A percentile compares a stretch with the other conserved stretches of the same genome.
phyloP scores from a whole-genome alignment of 2,329 filamentous ascomycete species.

The Zalaria obscura region DNA sequence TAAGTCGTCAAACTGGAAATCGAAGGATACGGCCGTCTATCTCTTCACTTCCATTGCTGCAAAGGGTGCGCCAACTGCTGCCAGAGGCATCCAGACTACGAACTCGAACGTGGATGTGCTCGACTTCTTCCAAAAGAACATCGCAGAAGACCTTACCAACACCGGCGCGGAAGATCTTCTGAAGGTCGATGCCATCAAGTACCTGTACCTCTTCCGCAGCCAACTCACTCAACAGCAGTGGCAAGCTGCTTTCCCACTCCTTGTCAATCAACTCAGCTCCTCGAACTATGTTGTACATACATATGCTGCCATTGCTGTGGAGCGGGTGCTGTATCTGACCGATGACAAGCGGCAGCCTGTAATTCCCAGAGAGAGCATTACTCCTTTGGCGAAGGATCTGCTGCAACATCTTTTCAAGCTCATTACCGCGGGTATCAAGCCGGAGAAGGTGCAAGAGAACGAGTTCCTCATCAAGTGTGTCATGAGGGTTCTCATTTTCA shows the following conservation, averaged over 20 bases:
- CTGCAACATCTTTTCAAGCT: conserved; percentile 81
- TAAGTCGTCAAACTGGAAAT: conserved; percentile 67
- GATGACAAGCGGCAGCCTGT: conserved; percentile 63
- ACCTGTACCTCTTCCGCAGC: conserved; percentile 90
- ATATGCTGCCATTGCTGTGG: conserved; percentile 92
- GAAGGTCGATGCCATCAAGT: conserved; percentile 97
- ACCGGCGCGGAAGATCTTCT: conserved; percentile 64
- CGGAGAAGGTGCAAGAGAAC: conserved; percentile 94
- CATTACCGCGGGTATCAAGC: conserved; percentile 69
- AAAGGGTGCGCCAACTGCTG: conserved; percentile 75
- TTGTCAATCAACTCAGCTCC: conserved; percentile 83
- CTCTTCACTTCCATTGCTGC: conserved; percentile 89
- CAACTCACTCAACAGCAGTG: conserved; percentile 86
- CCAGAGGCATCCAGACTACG: conserved; percentile 79
- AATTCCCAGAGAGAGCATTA: conserved; percentile 66
- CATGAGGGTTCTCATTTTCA: conserved; percentile 91
- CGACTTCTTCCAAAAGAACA: conserved; percentile 86
- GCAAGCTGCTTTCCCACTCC: conserved; percentile 73
- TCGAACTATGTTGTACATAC: conserved; percentile 94
- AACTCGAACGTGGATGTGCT: conserved; percentile 67
- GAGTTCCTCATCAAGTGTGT: conserved; percentile 98
- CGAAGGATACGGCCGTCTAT: conserved; percentile 96
- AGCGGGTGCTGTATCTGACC: conserved; percentile 74
- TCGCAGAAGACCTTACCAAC: conserved; percentile 76
- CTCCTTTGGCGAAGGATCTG: conserved; percentile 71